Base-by-base conservation (phyloP, 345 rosid genomes). In the Clausena lansium region DNA sequence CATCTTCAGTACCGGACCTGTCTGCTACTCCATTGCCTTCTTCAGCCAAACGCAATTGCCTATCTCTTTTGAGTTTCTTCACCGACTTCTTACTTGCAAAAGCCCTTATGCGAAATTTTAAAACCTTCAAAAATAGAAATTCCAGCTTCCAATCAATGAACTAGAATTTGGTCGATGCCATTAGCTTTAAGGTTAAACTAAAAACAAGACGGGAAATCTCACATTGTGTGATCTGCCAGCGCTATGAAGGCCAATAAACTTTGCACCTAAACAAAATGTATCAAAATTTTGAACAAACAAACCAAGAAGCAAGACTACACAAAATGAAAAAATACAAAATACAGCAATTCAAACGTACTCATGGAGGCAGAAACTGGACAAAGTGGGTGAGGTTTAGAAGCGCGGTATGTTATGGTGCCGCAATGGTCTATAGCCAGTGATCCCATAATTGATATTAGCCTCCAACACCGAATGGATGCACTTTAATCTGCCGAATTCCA, bases 81-180 rank as follows among this genome's bases (percentile, higher is more conserved):
- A 71, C 70, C 5, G 95, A 81, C 81, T 87, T 89, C 63, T 82
- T 87, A 76, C 85, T 85, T 1, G 89, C 88, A 76, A 82, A 84
- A 11, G 73, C 79, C 67, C 67, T 47, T 2, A 66, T 41, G 45
- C 83, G 61, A 41, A 85, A 76, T 79, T 79, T 85, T 39, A 61
- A 66, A 36, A 58, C 67, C 94, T 84, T 78, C 63, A 55, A 52
- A 81, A 54, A 65, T 11, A 41, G 35, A 74, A 39, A 38, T 9
- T 64, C 14, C 17, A 76, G 38, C n/a, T 66, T 11, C 2, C 36
- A 24, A 55, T 65, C 54, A 76, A 54, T 14, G 65, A 55, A 67
- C 36, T 55, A 45, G 35, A 30, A 32, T 33, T 62, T 13, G 22
- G 30, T 6, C 41, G 32, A 11, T 36, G 32, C 15, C 54, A 74